phyloP scores from a whole-genome alignment of 768 basidiomycete species.

The Sporobolomyces pararoseus region DNA sequence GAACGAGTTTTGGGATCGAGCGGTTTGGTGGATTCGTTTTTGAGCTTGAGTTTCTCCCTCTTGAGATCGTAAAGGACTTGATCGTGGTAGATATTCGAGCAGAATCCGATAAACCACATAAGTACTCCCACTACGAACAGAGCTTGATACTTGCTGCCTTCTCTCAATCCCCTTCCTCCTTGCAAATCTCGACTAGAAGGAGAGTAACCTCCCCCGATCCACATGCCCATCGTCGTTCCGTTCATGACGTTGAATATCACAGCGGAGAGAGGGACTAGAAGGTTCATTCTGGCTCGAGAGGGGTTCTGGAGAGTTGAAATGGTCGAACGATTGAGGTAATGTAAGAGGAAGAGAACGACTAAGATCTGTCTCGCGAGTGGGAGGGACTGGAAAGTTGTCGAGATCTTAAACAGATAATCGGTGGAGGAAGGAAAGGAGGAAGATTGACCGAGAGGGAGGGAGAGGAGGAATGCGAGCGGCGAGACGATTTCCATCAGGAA shows the following conservation, averaged over 20 bases:
- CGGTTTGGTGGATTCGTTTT: conserved; percentile 52
- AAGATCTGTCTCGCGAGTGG: conserved; percentile 57
- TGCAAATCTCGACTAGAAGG: not conserved
- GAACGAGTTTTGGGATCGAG: conserved; percentile 15
- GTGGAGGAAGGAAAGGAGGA: not conserved
- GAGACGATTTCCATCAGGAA: conserved; percentile 33
- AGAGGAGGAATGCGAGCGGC: conserved; percentile 43
- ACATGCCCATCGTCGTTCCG: conserved; percentile 51
- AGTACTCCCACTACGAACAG: conserved; percentile 43
- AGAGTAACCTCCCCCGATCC: conserved; percentile 2
- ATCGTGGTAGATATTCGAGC: conserved; percentile 81
- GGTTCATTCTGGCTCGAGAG: conserved; percentile 66
- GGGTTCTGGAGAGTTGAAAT: conserved; percentile 77
- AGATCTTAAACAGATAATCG: not conserved
- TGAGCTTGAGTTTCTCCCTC: conserved; percentile 52
- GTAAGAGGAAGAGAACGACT: conserved; percentile 61
- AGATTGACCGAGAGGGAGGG: conserved; percentile 35
- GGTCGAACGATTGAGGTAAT: conserved; percentile 79
- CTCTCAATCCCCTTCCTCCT: not conserved
- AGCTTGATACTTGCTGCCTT: not conserved
- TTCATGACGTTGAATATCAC: conserved; percentile 68
- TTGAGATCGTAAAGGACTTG: conserved; percentile 75
- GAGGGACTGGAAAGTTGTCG: not conserved
- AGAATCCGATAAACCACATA: conserved; percentile 69
- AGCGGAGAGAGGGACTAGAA: conserved; percentile 60